Evolutionary conservation across 495 filamentous ascomycete genomes (phyloP).

Genomic region (Hypoxylon cercidicola): DNA sequence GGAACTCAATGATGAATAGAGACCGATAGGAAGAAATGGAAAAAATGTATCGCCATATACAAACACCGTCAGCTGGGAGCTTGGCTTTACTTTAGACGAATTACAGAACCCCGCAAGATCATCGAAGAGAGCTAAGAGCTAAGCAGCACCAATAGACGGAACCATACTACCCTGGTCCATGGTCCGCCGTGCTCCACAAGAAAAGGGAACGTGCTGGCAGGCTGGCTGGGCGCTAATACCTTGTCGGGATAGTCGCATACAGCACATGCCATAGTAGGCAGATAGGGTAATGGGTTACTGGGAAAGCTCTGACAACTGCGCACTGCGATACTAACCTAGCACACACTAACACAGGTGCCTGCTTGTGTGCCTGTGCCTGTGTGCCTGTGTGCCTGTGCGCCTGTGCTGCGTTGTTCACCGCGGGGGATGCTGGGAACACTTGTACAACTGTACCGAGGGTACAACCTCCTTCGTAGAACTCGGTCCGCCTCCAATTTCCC

Average conservation of each 20-base stretch:
- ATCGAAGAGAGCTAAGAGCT: slow-evolving; percentile 20
- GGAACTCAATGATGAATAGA: slow-evolving; percentile 30
- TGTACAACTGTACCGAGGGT: slow-evolving; percentile 29
- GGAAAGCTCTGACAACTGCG: no score
- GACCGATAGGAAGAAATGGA: slow-evolving; percentile 22
- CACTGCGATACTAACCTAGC: background rate
- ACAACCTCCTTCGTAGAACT: slow-evolving; percentile 36
- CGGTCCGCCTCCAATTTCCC: slow-evolving; percentile 50
- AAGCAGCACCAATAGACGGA: slow-evolving; percentile 10
- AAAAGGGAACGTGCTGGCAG: slow-evolving; percentile 31
- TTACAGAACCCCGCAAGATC: slow-evolving; percentile 38
- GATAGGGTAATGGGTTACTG: slow-evolving; percentile 11
- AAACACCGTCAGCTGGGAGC: no score
- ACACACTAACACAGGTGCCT: background rate
- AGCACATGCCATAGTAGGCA: slow-evolving; percentile 2
- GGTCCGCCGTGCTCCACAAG: background rate
- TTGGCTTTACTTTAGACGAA: background rate
- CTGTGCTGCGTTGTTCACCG: slow-evolving; percentile 41
- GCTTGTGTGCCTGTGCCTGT: slow-evolving; percentile 19
- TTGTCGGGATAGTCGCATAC: slow-evolving; percentile 9
- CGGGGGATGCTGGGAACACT: slow-evolving; percentile 13
- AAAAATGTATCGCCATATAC: slow-evolving; percentile 7
- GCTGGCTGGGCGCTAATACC: slow-evolving; percentile 32
- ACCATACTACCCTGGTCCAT: slow-evolving; percentile 33
- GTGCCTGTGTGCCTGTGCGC: slow-evolving; percentile 1